phyloP scores from a whole-genome alignment of 805 yeast species.

The Grigorovia humatica region DNA sequence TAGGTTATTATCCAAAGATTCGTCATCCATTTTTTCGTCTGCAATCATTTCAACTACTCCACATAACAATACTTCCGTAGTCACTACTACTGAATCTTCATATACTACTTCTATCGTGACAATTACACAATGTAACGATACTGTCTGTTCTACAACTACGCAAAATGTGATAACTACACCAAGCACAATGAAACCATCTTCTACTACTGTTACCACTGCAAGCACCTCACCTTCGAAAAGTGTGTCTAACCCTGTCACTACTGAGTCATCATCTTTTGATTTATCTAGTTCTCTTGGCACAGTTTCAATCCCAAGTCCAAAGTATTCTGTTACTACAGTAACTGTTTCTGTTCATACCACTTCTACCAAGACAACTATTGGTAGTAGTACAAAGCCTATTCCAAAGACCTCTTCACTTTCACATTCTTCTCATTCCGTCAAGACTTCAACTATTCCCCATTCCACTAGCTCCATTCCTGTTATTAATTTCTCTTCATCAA shows the following conservation, averaged over 20 bases:
- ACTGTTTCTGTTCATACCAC: background rate
- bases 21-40: no score
- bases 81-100: background rate
- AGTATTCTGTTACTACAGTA: background rate
- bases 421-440: background rate
- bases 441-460: background rate
- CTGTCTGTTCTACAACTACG: background rate
- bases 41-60: no score
- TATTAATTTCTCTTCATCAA: background rate
- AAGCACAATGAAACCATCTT: background rate
- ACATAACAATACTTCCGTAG: background rate
- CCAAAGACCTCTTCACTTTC: background rate
- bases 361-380: background rate
- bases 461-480: no score
- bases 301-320: background rate
- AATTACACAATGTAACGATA: background rate
- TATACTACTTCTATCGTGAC: background rate
- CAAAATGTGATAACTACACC: background rate
- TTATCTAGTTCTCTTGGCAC: no score
- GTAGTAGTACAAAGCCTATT: background rate
- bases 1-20: no score
- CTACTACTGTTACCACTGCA: background rate
- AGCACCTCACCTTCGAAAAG: no score
- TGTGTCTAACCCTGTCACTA: no score
- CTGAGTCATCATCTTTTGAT: no score